These are phyloP conservation scores for Beta lomatogona DNA, from an alignment of 179 eudicot species.

Conservation along the genomic window DNA sequence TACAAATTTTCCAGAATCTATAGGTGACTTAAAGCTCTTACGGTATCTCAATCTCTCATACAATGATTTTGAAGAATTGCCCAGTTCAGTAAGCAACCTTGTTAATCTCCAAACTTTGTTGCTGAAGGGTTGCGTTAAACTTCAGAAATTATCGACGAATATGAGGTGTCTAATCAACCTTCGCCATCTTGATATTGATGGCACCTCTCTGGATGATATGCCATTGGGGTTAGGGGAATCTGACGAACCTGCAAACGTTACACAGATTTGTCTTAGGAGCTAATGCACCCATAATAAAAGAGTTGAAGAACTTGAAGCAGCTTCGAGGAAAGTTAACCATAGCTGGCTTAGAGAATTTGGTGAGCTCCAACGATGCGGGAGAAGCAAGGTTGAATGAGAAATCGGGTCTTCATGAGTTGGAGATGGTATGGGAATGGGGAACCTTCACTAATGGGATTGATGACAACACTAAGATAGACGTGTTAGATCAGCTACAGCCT, in stretches of 20 bases:
- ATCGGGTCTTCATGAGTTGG: conserved; percentile 14
- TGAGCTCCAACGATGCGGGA: conserved; percentile 5
- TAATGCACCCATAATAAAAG: conserved; percentile 6
- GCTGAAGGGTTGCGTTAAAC: conserved; percentile 11
- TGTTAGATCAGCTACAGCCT: conserved; percentile 14
- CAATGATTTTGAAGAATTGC: conserved; percentile 8
- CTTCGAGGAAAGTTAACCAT: conserved; percentile 5
- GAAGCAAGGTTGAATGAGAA: conserved; percentile 10
- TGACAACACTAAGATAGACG: conserved; percentile 8
- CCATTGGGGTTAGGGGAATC: conserved; percentile 13
- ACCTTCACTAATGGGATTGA: neutral
- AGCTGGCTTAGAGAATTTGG: conserved; percentile 16
- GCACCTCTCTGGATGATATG: neutral
- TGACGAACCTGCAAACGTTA: conserved; percentile 13
- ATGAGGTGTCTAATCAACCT: conserved; percentile 12
- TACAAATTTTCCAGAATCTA: neutral
- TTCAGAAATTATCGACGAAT: neutral
- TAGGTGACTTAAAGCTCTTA: conserved; percentile 16
- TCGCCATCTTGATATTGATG: conserved; percentile 17
- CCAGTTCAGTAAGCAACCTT: conserved; percentile 16
- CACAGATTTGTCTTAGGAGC: neutral
- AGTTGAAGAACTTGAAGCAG: neutral
- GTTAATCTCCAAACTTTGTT: conserved; percentile 20
- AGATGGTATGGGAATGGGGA: conserved; percentile 17
- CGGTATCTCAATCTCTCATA: conserved; percentile 17